phyloP scores from a whole-genome alignment of 345 rosid genomes.

The Cardamine occulta region DNA sequence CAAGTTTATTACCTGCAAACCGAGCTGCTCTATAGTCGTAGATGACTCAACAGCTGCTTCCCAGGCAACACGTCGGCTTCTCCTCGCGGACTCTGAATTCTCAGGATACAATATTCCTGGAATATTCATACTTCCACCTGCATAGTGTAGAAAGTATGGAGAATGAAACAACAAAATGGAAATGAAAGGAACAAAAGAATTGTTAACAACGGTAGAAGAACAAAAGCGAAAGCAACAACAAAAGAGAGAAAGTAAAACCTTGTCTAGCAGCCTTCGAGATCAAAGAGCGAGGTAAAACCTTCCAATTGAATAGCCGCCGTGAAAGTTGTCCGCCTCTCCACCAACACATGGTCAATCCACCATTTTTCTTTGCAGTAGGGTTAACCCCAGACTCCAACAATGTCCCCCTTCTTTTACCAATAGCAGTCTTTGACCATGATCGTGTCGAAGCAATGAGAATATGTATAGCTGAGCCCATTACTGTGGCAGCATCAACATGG shows the following conservation, averaged over 20 bases:
- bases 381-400: conserved; percentile 54
- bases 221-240: conserved; percentile 22
- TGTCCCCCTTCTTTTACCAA: conserved; percentile 66
- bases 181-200: conserved; percentile 23
- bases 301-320: conserved; percentile 80
- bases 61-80: conserved; percentile 84
- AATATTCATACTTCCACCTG: conserved; percentile 79
- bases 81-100: conserved; percentile 79
- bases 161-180: conserved; percentile 42
- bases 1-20: conserved; percentile 64
- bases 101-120: conserved; percentile 85
- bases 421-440: conserved; percentile 64
- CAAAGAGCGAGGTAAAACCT: conserved; percentile 69
- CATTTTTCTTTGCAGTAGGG: conserved; percentile 56
- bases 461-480: conserved; percentile 80
- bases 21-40: conserved; percentile 77
- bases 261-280: conserved; percentile 87
- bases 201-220: conserved; percentile 11
- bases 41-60: conserved; percentile 93
- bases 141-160: conserved; percentile 51
- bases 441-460: conserved; percentile 59
- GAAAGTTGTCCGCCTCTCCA: conserved; percentile 96
- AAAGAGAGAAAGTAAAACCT: conserved; percentile 61
- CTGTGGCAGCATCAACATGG: conserved; percentile 66
- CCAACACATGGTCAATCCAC: conserved; percentile 79